These are phyloP conservation scores for Kazachstania africana DNA, from an alignment of 805 yeast genomes.

Conservation along the genomic window DNA sequence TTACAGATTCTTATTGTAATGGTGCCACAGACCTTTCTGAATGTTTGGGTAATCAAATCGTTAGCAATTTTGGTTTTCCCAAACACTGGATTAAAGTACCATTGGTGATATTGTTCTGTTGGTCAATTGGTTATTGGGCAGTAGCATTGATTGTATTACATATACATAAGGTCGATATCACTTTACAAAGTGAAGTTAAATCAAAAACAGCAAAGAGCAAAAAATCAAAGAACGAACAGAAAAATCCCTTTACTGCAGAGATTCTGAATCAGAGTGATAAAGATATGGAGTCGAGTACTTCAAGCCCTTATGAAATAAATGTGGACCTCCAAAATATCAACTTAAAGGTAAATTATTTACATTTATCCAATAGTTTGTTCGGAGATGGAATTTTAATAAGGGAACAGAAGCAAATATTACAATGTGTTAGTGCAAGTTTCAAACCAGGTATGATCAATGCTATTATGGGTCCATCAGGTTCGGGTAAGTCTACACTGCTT, in stretches of 20 bases:
- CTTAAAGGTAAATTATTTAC: constrained; percentile 6
- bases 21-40: constrained; percentile 25
- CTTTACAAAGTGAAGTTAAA: constrained; percentile 16
- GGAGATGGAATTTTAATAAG: constrained; percentile 5
- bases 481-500: constrained; percentile 61
- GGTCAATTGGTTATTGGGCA: constrained; percentile 43
- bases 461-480: constrained; percentile 74
- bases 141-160: constrained; percentile 38
- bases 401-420: constrained; percentile 29
- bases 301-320: constrained; percentile 4
- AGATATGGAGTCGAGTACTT: constrained; percentile 10
- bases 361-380: constrained; percentile 3
- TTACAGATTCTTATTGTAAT: constrained; percentile 48
- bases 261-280: constrained; percentile 1
- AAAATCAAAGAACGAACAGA: not conserved
- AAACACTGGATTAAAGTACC: constrained; percentile 57
- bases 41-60: constrained; percentile 36
- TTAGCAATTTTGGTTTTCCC: constrained; percentile 49
- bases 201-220: constrained; percentile 4
- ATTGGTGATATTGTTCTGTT: constrained; percentile 43
- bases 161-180: constrained; percentile 31
- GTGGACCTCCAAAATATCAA: constrained; percentile 8
- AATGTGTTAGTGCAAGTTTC: constrained; percentile 40
- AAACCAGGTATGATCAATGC: constrained; percentile 49
- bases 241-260: not conserved